Conservation (phyloP, 805 yeast species). For the Sungouiella blattae region DNA sequence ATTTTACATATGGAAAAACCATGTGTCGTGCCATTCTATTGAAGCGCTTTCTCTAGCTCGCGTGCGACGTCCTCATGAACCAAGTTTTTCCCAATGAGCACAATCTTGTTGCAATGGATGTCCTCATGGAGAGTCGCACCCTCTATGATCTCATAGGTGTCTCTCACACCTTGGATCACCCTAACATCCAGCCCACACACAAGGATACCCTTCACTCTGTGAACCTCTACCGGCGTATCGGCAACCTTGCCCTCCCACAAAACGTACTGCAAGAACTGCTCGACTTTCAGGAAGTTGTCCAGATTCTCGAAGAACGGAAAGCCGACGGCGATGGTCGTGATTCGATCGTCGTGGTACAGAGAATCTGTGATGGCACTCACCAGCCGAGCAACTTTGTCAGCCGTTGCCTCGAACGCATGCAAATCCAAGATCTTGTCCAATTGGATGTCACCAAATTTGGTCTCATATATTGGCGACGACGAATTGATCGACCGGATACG, state of each 20-base stretch:
- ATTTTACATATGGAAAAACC: too few relatives aligned
- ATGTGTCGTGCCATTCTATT: not conserved
- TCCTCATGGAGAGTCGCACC: slow-evolving; percentile 36
- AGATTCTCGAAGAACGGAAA: slow-evolving; percentile 39
- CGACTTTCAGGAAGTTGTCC: slow-evolving; percentile 45
- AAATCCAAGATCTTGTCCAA: slow-evolving; percentile 66
- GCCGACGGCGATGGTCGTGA: slow-evolving; percentile 36
- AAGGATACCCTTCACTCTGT: slow-evolving; percentile 76
- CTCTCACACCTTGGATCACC: slow-evolving; percentile 89
- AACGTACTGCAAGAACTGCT: slow-evolving; percentile 61
- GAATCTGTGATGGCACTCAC: slow-evolving; percentile 10
- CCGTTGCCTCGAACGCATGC: slow-evolving; percentile 62
- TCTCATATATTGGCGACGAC: slow-evolving; percentile 61
- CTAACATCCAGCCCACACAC: slow-evolving; percentile 40
- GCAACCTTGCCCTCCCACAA: slow-evolving; percentile 66
- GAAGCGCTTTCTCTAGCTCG: slow-evolving; percentile 24
- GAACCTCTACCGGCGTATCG: slow-evolving; percentile 58
- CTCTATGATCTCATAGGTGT: slow-evolving; percentile 77
- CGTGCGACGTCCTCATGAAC: slow-evolving; percentile 28
- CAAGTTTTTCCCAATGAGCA: slow-evolving; percentile 71
- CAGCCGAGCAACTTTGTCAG: slow-evolving; percentile 17
- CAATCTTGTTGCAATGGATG: slow-evolving; percentile 51
- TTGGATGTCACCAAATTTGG: slow-evolving; percentile 74
- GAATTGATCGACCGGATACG: slow-evolving; percentile 58
- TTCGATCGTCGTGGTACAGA: slow-evolving; percentile 37